Percentiles rank a stretch among this genome's conserved stretches.
These are phyloP conservation scores for Puccinellia tenuiflora DNA, from an alignment of 176 grass and related monocot species.

Conservation along the genomic window DNA sequence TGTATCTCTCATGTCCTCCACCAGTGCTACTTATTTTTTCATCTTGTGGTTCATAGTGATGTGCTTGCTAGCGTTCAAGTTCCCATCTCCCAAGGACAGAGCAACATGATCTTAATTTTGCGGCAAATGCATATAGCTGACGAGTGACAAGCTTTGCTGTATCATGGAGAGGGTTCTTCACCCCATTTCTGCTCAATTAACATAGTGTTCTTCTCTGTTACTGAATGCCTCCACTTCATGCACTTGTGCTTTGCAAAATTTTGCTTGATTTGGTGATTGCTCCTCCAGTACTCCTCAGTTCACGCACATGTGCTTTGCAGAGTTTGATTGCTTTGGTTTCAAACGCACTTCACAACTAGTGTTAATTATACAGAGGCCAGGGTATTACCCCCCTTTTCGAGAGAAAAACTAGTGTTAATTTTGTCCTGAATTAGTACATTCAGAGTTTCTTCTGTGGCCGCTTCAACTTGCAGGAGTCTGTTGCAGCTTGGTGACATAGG, in stretches of 20 bases:
- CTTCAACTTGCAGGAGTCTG: neutral
- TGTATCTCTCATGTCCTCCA: constrained; percentile 23
- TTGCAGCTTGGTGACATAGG: neutral
- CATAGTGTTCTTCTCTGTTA: neutral
- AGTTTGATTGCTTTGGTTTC: no score
- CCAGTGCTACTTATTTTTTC: neutral
- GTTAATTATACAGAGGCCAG: neutral
- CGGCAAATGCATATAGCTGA: neutral
- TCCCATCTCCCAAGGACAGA: neutral
- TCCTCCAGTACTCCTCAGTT: neutral
- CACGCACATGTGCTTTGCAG: no score
- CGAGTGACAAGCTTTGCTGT: neutral
- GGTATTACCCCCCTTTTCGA: no score
- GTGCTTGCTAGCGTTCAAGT: neutral
- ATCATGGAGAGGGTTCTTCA: neutral
- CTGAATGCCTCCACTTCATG: neutral
- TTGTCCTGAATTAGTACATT: neutral
- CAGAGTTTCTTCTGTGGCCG: neutral
- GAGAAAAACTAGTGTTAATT: neutral
- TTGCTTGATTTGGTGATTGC: neutral
- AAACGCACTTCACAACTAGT: neutral
- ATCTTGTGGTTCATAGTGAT: constrained; percentile 12
- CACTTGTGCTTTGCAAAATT: neutral
- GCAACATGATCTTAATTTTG: neutral
- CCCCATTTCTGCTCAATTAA: neutral